Base-by-base conservation (phyloP, 2,329 filamentous ascomycete genomes). In the Pseudogymnoascus sp. region DNA sequence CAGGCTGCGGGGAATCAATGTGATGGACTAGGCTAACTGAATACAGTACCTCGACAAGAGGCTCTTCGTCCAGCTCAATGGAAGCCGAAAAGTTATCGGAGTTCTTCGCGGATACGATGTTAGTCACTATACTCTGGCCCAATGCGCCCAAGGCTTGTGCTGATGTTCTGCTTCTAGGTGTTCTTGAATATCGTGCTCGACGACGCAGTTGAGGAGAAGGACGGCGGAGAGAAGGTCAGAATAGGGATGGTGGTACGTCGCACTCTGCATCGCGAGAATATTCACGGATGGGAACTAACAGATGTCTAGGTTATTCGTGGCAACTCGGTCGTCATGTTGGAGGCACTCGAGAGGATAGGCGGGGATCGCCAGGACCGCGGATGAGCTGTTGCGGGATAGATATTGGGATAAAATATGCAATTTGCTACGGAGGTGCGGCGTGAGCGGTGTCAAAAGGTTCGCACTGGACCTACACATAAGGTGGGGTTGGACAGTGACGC, bases 161-260 rank as follows among this genome's bases (percentile, higher is more conserved):
- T 12, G n/a, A 25, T 4, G 31, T 25, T 3, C 18, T 13, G 15
- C 4, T 4, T 10, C 21, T 68, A 97, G 93, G 92, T 97, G 65
- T 99, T 97, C 79, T 81, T 99, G 72, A 99, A 99, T 78, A 92
- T 99, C 73, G 94, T 99, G 45, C 84, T 99, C 25, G 95, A 99
- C 75, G 94, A 99, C 70, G 93, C 94, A 18, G 86, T 96, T 55
- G 94, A 99, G 76, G 92, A 97, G 80, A 96, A 95, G 76, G 82
- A 88, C 18, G 90, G 90, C 65, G 92, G 92, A 64, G 92, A 96
- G 79, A 97, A 96, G 78, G 86, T 89, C 67, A 84, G 87, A 70
- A 82, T 97, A 64, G 94, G 94, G 73, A 96, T 96, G 88, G 90
- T 96, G 65, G 93, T 92, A 84, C 67, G 88, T 82, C 65, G 5